Evolutionary conservation across 441 rosid genomes (phyloP), one percentile per base, ranked within the genome.

Genomic region (Adansonia gregorii): DNA sequence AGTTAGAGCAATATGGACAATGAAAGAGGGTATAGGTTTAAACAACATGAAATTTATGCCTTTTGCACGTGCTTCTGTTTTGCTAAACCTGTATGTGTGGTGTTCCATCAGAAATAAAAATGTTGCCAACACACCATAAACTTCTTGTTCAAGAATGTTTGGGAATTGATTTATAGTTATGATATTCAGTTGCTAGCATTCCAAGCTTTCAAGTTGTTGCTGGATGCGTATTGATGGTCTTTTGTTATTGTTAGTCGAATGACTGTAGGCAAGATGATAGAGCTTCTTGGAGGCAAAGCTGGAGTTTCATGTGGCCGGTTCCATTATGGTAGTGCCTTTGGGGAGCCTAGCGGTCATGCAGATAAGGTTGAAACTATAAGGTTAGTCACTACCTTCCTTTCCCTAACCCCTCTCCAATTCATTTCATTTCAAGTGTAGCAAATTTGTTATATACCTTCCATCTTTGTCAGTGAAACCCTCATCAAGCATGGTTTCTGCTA

Each of bases 211-310:
- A 41, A 76, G 61, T 77, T 76, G 45, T 71, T 67, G 46, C 65
- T 39, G 41, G 67, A 27, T 45, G 10, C 59, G 4, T 76, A 69
- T 67, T 69, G 48, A 78, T 69, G 68, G 69, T 69, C 45, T 46
- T 56, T 67, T 83, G 78, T 78, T 76, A 22, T 73, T 67, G 20
- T 60, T 76, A 96, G 98, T 89, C 99, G 98, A 84, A 96, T 96
- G 99, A 96, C 98, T 20, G 98, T 94, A 76, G 98, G 99, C 59
- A 96, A 96, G 89, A 96, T 94, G 99, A 89, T 94, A 81, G 99
- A 96, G 87, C 98, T 96, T 80, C 92, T 94, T 77, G 99, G 97
- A 60, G 83, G 99, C 80, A 96, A 94, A 84, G 98, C 98, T 73
- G 98, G 98, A 73, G 97, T 93, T 77, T 92, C 95, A 2, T 87